These are phyloP conservation scores for Flaveria brownii DNA, from an alignment of 129 eudicot species.

Conservation along the genomic window DNA sequence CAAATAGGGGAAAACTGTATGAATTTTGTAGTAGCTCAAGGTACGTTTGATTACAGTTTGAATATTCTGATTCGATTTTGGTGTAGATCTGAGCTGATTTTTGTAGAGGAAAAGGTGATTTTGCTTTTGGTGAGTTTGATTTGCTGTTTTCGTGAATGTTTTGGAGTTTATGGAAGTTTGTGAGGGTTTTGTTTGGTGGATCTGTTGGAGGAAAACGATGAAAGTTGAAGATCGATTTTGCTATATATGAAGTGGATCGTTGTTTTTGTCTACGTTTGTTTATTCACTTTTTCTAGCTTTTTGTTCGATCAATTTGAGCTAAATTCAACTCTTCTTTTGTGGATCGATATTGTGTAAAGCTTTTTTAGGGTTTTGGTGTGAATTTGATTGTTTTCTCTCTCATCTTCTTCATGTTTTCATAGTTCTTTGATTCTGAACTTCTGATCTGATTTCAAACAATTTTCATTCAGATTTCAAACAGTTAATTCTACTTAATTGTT, in stretches of 20 bases:
- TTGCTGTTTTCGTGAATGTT: constrained; percentile 68
- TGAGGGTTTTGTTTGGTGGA: constrained; percentile 62
- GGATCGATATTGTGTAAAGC: constrained; percentile 7
- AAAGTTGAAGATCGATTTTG: constrained; percentile 35
- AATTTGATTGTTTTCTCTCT: constrained; percentile 6
- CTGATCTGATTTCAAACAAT: neutral
- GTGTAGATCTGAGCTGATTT: neutral
- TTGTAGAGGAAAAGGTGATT: constrained; percentile 19
- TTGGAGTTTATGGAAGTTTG: constrained; percentile 60
- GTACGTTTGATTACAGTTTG: constrained; percentile 27
- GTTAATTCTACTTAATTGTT: no score
- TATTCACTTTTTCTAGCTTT: constrained; percentile 23
- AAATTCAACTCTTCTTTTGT: constrained; percentile 11
- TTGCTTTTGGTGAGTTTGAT: constrained; percentile 10
- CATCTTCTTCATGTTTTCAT: neutral
- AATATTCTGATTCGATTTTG: neutral
- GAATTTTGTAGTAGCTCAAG: constrained; percentile 94
- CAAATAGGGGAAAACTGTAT: constrained; percentile 84
- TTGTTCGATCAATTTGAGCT: constrained; percentile 27
- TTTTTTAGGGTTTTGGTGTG: constrained; percentile 11
- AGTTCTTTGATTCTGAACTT: neutral
- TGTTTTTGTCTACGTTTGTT: neutral
- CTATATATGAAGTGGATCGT: constrained; percentile 27
- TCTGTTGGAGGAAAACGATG: constrained; percentile 71
- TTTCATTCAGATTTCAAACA: neutral